Percentiles rank a stretch among this genome's conserved stretches.
phyloP scores from a whole-genome alignment of 2,329 filamentous ascomycete genomes.

The Cryphonectria radicalis region DNA sequence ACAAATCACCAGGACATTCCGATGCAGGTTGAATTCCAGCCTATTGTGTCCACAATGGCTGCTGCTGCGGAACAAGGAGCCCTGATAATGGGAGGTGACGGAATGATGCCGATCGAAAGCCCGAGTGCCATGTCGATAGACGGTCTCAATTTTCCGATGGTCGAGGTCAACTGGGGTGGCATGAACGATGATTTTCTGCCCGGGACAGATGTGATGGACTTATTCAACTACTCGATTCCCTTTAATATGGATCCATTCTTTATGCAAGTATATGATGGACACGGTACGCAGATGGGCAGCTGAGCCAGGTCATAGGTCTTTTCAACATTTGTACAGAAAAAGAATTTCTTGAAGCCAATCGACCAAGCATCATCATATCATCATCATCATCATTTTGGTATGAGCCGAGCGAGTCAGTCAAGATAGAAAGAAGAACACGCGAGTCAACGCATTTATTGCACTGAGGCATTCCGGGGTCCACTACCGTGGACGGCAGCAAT shows the following conservation, averaged over 20 bases:
- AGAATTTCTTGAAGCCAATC: no score
- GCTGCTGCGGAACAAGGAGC: not conserved
- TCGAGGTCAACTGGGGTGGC: not conserved
- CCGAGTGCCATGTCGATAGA: not conserved
- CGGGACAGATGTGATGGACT: conserved; percentile 6
- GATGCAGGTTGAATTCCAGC: not conserved
- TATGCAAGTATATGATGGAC: not conserved
- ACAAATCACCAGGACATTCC: not conserved
- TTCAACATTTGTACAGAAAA: no score
- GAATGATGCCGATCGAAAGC: not conserved
- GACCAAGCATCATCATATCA: not conserved
- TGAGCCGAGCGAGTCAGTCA: not conserved
- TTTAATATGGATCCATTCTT: not conserved
- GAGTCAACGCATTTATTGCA: not conserved
- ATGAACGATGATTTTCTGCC: not conserved
- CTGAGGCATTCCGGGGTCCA: not conserved
- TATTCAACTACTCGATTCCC: conserved; percentile 4
- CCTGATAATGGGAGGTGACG: not conserved
- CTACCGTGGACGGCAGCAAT: no score
- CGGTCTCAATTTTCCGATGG: conserved; percentile 9
- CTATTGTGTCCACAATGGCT: not conserved
- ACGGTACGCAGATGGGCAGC: not conserved
- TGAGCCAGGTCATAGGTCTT: not conserved
- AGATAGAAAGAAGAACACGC: not conserved
- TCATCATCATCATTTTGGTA: not conserved